These are phyloP conservation scores for Ceratobasidium sp. DNA, from an alignment of 1,284 basidiomycete species.

Conservation along the genomic window DNA sequence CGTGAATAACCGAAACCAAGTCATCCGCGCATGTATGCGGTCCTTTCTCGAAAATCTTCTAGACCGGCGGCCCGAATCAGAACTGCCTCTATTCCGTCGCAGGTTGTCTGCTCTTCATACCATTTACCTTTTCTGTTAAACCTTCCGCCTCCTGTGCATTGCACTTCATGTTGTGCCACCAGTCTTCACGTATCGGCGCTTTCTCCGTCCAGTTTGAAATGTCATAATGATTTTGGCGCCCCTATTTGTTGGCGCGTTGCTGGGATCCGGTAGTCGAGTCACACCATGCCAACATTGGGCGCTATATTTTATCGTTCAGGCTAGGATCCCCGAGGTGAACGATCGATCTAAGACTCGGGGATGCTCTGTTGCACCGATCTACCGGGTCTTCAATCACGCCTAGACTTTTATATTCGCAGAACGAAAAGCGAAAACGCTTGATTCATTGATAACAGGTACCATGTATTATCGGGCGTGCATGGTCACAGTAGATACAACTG, in stretches of 20 bases:
- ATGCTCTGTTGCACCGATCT: not conserved
- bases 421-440: not conserved
- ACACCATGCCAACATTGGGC: not conserved
- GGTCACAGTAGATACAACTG: conserved; percentile 31
- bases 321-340: not conserved
- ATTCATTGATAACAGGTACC: conserved; percentile 16
- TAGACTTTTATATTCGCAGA: not conserved
- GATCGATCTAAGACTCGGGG: not conserved
- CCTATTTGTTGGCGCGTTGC: not conserved
- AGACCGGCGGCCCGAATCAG: not conserved
- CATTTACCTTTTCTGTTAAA: not conserved
- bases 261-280: too few species aligned
- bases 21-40: not conserved
- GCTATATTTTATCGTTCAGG: not conserved
- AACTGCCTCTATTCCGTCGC: not conserved
- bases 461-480: conserved; percentile 12
- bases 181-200: not conserved
- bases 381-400: not conserved
- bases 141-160: not conserved
- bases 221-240: not conserved
- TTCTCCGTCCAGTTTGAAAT: not conserved
- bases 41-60: not conserved
- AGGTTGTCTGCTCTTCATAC: not conserved
- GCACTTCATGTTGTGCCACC: not conserved
- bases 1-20: not conserved